Conservation (phyloP, 169 alveolate genomes). For the Plasmodium gaboni region DNA sequence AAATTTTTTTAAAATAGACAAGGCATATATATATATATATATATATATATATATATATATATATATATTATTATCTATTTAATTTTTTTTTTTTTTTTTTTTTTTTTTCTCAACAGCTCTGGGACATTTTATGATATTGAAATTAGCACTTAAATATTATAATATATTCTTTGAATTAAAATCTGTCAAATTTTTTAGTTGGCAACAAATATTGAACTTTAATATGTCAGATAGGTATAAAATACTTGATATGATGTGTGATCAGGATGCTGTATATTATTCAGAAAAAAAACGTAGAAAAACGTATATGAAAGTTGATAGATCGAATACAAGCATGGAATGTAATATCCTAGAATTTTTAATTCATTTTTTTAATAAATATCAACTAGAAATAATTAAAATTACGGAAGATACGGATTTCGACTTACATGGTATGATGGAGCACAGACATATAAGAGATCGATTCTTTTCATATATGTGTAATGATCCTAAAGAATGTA, state of each 20-base stretch:
- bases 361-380: slow-evolving; percentile 47
- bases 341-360: slow-evolving; percentile 53
- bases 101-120: slow-evolving; percentile 11
- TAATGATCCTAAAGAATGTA: slow-evolving; percentile 9
- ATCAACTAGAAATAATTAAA: slow-evolving; percentile 28
- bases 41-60: too few relatives aligned
- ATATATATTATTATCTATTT: neutral
- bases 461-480: slow-evolving; percentile 47
- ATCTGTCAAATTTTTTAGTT: slow-evolving; percentile 26
- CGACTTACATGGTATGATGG: slow-evolving; percentile 14
- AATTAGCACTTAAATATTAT: slow-evolving; percentile 26
- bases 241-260: slow-evolving; percentile 34
- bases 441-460: slow-evolving; percentile 23
- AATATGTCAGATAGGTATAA: slow-evolving; percentile 33
- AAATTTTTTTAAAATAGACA: neutral
- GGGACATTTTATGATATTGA: slow-evolving; percentile 32
- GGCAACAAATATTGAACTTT: slow-evolving; percentile 34
- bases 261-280: slow-evolving; percentile 11
- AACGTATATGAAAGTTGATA: slow-evolving; percentile 15
- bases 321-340: neutral
- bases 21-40: too few relatives aligned
- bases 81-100: neutral
- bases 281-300: slow-evolving; percentile 25
- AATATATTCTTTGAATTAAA: slow-evolving; percentile 17
- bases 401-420: slow-evolving; percentile 21